phyloP scores from a whole-genome alignment of 331 rosid genomes.

The Acacia pycnantha region DNA sequence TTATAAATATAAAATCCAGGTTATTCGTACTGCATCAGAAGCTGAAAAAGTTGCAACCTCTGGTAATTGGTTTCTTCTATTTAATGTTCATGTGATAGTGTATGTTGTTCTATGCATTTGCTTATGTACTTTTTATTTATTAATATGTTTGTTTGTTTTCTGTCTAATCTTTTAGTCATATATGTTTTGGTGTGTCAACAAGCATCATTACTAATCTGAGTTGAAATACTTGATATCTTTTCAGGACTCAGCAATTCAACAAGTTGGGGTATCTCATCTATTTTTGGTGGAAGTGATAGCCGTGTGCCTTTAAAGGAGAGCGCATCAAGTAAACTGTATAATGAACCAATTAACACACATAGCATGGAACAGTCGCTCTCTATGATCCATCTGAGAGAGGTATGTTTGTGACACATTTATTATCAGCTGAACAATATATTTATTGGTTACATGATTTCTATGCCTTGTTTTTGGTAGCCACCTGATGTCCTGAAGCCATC shows the following conservation, averaged over 20 bases:
- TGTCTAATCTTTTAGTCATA: constrained; percentile 17
- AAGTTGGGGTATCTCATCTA: constrained; percentile 91
- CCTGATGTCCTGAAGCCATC: constrained; percentile 90
- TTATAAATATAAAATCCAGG: constrained; percentile 48
- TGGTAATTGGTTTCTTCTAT: constrained; percentile 49
- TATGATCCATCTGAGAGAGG: constrained; percentile 88
- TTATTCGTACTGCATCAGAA: constrained; percentile 62
- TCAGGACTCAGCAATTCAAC: constrained; percentile 63
- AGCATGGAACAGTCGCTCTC: constrained; percentile 65
- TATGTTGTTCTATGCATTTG: constrained; percentile 5
- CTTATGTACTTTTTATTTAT: background rate
- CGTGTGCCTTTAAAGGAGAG: constrained; percentile 61
- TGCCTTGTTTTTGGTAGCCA: constrained; percentile 57
- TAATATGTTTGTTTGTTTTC: background rate
- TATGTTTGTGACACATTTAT: constrained; percentile 27
- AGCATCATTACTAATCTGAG: constrained; percentile 1
- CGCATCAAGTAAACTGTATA: constrained; percentile 43
- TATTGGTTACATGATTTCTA: constrained; percentile 2
- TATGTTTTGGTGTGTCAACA: constrained; percentile 8
- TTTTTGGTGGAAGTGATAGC: constrained; percentile 83
- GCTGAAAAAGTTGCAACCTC: constrained; percentile 65
- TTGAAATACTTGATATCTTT: constrained; percentile 25
- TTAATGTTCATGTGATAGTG: constrained; percentile 13
- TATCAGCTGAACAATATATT: constrained; percentile 17
- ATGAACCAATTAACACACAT: constrained; percentile 52